Evolutionary conservation across 257 asterid species (phyloP), one percentile per base, ranked within the genome.

Genomic region (Fraxinus anomala): DNA sequence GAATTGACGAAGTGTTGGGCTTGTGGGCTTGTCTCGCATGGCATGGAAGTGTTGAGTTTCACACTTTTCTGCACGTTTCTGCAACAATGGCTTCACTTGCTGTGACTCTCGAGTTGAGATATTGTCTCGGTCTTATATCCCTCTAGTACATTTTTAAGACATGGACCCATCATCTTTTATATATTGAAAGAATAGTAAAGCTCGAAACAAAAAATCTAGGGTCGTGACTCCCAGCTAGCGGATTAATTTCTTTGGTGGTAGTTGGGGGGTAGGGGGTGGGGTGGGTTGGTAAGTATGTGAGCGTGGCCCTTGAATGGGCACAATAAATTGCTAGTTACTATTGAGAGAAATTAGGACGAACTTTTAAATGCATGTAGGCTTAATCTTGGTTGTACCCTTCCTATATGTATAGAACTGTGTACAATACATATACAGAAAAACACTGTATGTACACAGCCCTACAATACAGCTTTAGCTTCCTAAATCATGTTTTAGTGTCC

Each of bases 331-430:
- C n/a, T 51, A 17, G 7, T 17, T 17, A 13, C 61, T 16, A 16
- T 49, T 49, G n/a, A 49, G 61, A 54, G 30, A 39, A 56, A 72
- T 42, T 13, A 16, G 37, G 76, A 81, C 81, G 68, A 68, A 28
- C 49, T 44, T 66, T 66, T 77, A 39, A 76, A 77, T 72, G 78
- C 81, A 37, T 77, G 81, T 73, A 56, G 78, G 71, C 71, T 28
- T 19, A 61, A n/a, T 23, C 42, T 75, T 61, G 44, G 63, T 10
- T 51, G n/a, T 19, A 51, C 63, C 9, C 63, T 6, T 51, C 24
- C 49, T 37, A 6, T 6, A 37, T 37, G 42, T 37, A 37, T 0
- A 6, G 42, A 7, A 37, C 42, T 37, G 42, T 37, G 42, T 37
- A 7, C 11, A 37, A 37, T 37, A 37, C 42, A 37, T 37, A 37